Percentiles rank a stretch among this genome's conserved stretches.
phyloP scores from a whole-genome alignment of 2,329 filamentous ascomycete species.

The Phialophora chinensis region DNA sequence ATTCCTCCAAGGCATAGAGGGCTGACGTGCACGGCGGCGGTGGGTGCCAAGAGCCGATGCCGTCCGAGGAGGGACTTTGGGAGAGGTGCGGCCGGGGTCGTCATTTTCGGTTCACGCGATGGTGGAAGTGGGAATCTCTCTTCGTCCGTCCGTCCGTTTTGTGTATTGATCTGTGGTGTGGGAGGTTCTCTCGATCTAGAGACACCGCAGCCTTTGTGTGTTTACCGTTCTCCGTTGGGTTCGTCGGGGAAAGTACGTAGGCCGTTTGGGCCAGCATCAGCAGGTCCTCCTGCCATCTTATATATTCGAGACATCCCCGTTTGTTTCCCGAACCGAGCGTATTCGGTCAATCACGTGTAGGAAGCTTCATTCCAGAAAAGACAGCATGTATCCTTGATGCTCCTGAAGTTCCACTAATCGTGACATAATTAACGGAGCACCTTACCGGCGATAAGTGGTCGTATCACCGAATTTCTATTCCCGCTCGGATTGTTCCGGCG shows the following conservation, averaged over 20 bases:
- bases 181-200: neutral
- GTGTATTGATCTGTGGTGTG: no score
- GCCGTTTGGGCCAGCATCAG: no score
- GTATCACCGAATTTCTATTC: neutral
- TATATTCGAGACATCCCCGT: no score
- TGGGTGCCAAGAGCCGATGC: conserved; percentile 59
- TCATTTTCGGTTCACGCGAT: conserved; percentile 16
- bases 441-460: neutral
- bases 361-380: no score
- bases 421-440: neutral
- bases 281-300: no score
- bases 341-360: no score
- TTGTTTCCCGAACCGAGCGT: no score
- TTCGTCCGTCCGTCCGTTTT: neutral
- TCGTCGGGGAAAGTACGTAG: no score
- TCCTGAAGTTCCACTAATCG: neutral
- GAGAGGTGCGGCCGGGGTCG: conserved; percentile 39
- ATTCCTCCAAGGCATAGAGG: conserved; percentile 62
- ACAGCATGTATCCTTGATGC: no score
- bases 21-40: conserved; percentile 59
- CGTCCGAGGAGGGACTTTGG: conserved; percentile 55
- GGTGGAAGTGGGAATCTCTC: neutral
- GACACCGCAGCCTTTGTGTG: no score
- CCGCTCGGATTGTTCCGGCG: no score
- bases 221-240: no score